phyloP scores from a whole-genome alignment of 176 grass and related monocot species.

The bread wheat (Triticum aestivum) region IWGSC_CS_RefSeq_v2.1 NC_057805.1:292264477-292264976 shows the following conservation, averaged over 20 bases:
- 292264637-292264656: slow-evolving; percentile 12
- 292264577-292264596: neutral
- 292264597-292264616: slow-evolving; percentile 7
- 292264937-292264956: too few species aligned
- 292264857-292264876: slow-evolving; percentile 1
- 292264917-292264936: neutral
- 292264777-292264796: slow-evolving; percentile 72
- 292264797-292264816: slow-evolving; percentile 92
- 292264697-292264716: slow-evolving; percentile 56
- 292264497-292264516: neutral
- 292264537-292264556: neutral
- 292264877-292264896: slow-evolving; percentile 11
- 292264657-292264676: slow-evolving; percentile 4
- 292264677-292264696: slow-evolving; percentile 24
- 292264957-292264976: too few species aligned
- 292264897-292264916: neutral
- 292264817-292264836: slow-evolving; percentile 15
- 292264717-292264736: slow-evolving; percentile 63
- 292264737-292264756: slow-evolving; percentile 55
- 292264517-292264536: neutral
- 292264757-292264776: slow-evolving; percentile 79
- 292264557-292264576: neutral
- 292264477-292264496: neutral
- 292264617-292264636: neutral
- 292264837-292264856: neutral